phyloP scores from a whole-genome alignment of 73 alveolate genomes.

The Uronychia setigera region DNA sequence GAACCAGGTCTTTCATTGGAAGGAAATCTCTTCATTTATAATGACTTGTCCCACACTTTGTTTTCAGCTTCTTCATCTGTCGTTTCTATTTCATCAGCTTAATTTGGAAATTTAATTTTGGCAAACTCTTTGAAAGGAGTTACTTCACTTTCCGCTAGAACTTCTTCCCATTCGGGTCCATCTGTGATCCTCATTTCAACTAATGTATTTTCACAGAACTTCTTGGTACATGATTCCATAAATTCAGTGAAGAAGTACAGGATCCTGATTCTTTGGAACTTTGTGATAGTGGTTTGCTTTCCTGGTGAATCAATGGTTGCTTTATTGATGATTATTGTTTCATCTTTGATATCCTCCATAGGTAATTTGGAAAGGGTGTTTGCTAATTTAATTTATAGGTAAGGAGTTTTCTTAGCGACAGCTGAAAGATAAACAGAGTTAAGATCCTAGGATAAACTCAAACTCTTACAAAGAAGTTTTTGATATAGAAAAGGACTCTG shows the following conservation, averaged over 20 bases:
- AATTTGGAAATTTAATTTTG: neutral
- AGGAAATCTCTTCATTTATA: neutral
- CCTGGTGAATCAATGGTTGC: neutral
- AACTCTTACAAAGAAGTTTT: neutral
- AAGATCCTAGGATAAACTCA: neutral
- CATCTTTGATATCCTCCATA: neutral
- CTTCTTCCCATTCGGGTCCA: slow-evolving; percentile 22
- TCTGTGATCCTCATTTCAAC: slow-evolving; percentile 32
- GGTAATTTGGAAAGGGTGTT: slow-evolving; percentile 32
- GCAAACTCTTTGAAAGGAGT: neutral
- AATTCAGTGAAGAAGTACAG: slow-evolving; percentile 47
- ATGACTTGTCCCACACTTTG: neutral
- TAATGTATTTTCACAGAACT: slow-evolving; percentile 7
- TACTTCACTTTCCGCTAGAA: neutral
- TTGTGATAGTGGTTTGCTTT: neutral
- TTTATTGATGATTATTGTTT: neutral
- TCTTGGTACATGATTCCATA: neutral
- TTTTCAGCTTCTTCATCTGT: neutral
- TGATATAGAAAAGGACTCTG: slow-evolving; percentile 42
- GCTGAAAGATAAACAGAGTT: neutral
- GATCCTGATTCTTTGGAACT: slow-evolving; percentile 19
- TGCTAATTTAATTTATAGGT: slow-evolving; percentile 26
- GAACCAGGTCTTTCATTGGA: neutral
- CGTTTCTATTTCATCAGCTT: neutral
- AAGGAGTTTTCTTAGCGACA: neutral